These are phyloP conservation scores for Solanum microdontum DNA, from an alignment of 257 asterid species.

Conservation along the genomic window DNA sequence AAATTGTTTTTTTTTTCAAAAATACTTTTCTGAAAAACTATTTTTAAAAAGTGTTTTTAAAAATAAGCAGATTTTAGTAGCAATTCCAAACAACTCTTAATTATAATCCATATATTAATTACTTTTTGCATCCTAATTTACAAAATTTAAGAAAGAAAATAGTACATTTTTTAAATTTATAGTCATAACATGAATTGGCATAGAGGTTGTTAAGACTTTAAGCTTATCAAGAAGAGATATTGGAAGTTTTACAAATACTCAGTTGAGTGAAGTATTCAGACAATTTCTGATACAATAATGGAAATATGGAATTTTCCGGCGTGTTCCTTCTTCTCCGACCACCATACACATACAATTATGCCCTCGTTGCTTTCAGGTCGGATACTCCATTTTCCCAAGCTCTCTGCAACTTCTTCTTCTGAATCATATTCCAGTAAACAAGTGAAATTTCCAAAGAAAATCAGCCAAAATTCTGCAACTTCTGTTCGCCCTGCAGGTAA, in stretches of 20 bases:
- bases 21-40: too few species aligned
- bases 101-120: too few species aligned
- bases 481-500: slow-evolving; percentile 14
- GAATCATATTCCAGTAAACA: slow-evolving; percentile 10
- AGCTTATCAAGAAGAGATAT: not conserved
- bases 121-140: not conserved
- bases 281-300: not conserved
- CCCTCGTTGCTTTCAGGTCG: slow-evolving; percentile 10
- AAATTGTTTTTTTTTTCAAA: too few species aligned
- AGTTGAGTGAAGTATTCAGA: not conserved
- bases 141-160: too few species aligned
- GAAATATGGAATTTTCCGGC: slow-evolving; percentile 14
- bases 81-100: too few species aligned
- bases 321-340: slow-evolving; percentile 8
- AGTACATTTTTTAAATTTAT: too few species aligned
- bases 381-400: slow-evolving; percentile 2
- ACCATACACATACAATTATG: not conserved
- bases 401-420: slow-evolving; percentile 9
- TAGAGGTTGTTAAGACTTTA: too few species aligned
- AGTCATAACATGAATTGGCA: too few species aligned
- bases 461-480: slow-evolving; percentile 13
- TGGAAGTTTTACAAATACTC: not conserved
- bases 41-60: too few species aligned
- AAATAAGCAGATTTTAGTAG: too few species aligned
- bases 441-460: slow-evolving; percentile 2